Evolutionary conservation across 768 basidiomycete species (phyloP).

Genomic region (Leucosporidium scottii): DNA sequence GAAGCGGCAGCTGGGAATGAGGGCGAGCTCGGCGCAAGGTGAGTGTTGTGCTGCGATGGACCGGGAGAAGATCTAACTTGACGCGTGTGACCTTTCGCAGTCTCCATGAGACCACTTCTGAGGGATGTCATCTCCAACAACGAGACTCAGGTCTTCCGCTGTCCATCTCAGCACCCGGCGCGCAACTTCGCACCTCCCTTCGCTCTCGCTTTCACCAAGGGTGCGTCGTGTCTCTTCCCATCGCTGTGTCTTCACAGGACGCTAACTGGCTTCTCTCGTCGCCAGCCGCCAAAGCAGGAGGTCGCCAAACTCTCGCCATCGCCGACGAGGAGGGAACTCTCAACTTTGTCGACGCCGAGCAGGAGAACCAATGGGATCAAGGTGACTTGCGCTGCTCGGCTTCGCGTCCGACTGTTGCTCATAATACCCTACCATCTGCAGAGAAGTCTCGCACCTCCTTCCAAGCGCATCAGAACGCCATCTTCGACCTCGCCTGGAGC

Average conservation of each 20-base stretch:
- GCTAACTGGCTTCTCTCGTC: neutral
- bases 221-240: constrained; percentile 11
- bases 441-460: constrained; percentile 9
- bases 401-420: neutral
- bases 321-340: constrained; percentile 37
- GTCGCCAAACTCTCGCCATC: constrained; percentile 32
- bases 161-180: constrained; percentile 12
- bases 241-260: no score
- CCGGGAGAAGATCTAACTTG: neutral
- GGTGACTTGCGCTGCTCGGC: constrained; percentile 4
- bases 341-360: constrained; percentile 31
- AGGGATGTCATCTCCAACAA: constrained; percentile 29
- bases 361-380: constrained; percentile 20
- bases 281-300: constrained; percentile 33
- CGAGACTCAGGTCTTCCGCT: constrained; percentile 29
- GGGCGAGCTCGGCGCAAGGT: neutral
- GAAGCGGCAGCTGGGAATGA: constrained; percentile 14
- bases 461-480: constrained; percentile 38
- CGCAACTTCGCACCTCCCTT: constrained; percentile 38
- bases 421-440: neutral
- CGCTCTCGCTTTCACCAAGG: constrained; percentile 34
- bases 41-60: neutral
- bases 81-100: neutral
- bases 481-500: constrained; percentile 40
- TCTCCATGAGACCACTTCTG: constrained; percentile 22